These are phyloP conservation scores for Chaetomiaceae sp. DNA, from an alignment of 2,329 filamentous ascomycete genomes.

Conservation along the genomic window DNA sequence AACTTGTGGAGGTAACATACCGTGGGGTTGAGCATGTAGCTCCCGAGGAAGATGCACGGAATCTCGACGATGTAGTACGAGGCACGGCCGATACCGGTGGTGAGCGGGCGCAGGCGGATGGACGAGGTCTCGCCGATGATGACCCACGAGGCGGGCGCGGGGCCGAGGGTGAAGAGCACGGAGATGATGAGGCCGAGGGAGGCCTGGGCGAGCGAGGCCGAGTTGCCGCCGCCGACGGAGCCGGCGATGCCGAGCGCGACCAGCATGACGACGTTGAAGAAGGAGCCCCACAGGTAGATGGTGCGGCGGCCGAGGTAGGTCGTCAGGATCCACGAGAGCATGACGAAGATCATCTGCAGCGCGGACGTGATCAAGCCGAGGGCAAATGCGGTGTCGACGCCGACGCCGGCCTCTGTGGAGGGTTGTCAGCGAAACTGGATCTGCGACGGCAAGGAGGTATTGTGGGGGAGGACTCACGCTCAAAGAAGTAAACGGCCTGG, in stretches of 20 bases:
- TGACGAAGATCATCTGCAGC: background rate
- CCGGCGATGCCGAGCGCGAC: conserved; percentile 1
- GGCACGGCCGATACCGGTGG: background rate
- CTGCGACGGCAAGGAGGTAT: too few species aligned
- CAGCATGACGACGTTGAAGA: background rate
- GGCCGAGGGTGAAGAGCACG: background rate
- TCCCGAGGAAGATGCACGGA: background rate
- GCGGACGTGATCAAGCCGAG: background rate
- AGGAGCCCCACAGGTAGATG: background rate
- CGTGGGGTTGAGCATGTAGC: conserved; percentile 1
- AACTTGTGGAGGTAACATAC: background rate
- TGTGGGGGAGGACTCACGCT: background rate
- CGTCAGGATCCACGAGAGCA: background rate
- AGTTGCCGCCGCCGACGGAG: background rate
- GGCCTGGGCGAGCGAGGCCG: background rate
- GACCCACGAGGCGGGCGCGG: background rate
- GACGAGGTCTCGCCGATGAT: conserved; percentile 1
- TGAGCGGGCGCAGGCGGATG: background rate
- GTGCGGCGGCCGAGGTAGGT: background rate
- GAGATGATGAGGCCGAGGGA: background rate
- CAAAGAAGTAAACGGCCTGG: background rate
- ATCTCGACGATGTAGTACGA: background rate
- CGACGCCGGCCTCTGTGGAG: background rate
- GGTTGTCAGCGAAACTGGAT: background rate
- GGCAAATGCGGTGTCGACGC: background rate